Conservation (phyloP, 768 basidiomycete species). For the Calocybe indica region DNA sequence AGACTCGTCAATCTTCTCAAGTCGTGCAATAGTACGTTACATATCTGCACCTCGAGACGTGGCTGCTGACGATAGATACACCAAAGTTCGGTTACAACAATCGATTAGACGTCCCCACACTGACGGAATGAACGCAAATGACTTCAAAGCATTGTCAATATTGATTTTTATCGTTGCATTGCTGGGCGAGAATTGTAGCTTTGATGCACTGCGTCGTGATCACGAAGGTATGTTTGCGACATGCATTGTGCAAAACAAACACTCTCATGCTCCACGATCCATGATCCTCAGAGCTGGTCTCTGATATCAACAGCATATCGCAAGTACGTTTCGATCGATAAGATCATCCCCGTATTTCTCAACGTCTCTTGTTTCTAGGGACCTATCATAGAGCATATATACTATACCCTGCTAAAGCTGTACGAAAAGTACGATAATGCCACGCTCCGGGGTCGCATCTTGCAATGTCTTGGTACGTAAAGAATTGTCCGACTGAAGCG, state of each 20-base stretch:
- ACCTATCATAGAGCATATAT: constrained; percentile 81
- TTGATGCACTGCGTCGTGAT: constrained; percentile 68
- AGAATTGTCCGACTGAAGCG: background rate
- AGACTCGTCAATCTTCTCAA: constrained; percentile 75
- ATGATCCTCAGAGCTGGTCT: constrained; percentile 38
- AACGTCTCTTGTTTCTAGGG: constrained; percentile 32
- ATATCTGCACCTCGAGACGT: background rate
- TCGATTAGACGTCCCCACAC: constrained; percentile 37
- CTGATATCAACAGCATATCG: constrained; percentile 54
- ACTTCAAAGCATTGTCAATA: constrained; percentile 53
- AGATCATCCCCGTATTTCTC: background rate
- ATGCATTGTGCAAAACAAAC: no score
- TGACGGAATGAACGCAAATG: constrained; percentile 37
- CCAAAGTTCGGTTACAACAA: constrained; percentile 57
- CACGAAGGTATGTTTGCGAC: constrained; percentile 42
- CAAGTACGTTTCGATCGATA: constrained; percentile 27
- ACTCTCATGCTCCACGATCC: no score
- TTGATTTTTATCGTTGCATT: constrained; percentile 82
- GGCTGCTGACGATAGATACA: constrained; percentile 2
- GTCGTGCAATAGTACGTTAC: constrained; percentile 70
- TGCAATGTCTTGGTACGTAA: constrained; percentile 79
- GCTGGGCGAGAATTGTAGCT: constrained; percentile 84
- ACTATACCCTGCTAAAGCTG: constrained; percentile 61
- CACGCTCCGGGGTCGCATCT: constrained; percentile 59
- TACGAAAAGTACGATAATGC: constrained; percentile 60